Evolutionary conservation across 495 filamentous ascomycete genomes (phyloP).

Genomic region (Penicillium coprophilum): DNA sequence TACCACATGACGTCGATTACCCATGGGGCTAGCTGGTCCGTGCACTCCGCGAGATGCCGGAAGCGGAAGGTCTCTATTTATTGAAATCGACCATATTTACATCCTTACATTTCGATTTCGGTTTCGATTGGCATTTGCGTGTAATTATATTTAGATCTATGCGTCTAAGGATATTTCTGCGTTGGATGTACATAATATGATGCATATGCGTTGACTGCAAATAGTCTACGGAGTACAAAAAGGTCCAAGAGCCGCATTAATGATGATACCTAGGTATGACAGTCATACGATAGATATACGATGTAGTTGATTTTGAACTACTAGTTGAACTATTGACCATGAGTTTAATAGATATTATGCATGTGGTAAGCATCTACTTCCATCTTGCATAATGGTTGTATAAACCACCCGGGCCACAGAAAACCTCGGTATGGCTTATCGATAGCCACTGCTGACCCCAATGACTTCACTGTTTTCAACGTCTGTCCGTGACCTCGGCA

Average conservation of each 20-base stretch:
- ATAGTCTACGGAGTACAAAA: not conserved
- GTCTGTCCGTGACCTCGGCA: conserved; percentile 5
- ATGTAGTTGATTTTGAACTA: not conserved
- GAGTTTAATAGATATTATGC: too few relatives aligned
- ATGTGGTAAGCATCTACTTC: not conserved
- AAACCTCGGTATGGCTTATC: conserved; percentile 16
- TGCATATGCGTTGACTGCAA: not conserved
- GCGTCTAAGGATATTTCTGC: not conserved
- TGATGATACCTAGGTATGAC: too few relatives aligned
- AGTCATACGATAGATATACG: not conserved
- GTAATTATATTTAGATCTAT: not conserved
- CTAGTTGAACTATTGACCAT: too few relatives aligned
- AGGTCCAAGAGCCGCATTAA: not conserved
- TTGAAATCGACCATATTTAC: not conserved
- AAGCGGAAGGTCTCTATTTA: not conserved
- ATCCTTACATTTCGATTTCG: not conserved
- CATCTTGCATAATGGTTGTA: not conserved
- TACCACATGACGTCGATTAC: conserved; percentile 30
- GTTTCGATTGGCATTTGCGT: too few relatives aligned
- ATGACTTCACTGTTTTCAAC: conserved; percentile 20
- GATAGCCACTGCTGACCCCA: conserved; percentile 15
- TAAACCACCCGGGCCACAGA: too few relatives aligned
- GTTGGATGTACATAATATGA: not conserved
- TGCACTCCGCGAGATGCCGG: conserved; percentile 27
- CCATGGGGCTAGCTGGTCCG: conserved; percentile 19